phyloP scores from a whole-genome alignment of 2,329 filamentous ascomycete genomes.

The Hypoxylon sp. region DNA sequence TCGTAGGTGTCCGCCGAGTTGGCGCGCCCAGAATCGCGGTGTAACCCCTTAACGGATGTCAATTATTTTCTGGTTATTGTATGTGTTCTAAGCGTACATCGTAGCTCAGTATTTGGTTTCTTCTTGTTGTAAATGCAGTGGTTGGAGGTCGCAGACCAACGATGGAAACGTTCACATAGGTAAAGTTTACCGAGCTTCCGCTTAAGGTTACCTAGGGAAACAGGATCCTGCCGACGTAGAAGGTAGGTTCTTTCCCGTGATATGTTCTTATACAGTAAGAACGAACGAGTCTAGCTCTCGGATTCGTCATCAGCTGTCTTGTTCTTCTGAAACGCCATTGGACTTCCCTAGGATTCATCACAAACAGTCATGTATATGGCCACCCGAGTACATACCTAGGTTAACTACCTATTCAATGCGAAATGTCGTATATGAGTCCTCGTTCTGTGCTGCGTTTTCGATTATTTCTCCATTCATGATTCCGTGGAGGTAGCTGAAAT shows the following conservation, averaged over 20 bases:
- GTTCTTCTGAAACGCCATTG: not conserved
- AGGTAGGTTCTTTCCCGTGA: constrained; percentile 2
- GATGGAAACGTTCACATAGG: not conserved
- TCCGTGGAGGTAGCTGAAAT: constrained; percentile 1
- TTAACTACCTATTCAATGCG: not conserved
- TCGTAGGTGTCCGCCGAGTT: not conserved
- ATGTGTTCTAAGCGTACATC: not conserved
- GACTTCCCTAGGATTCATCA: not conserved
- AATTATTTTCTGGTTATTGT: not conserved
- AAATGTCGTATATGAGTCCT: not conserved
- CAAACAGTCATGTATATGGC: no score
- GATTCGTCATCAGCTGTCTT: not conserved
- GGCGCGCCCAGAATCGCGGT: not conserved
- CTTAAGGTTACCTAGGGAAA: not conserved
- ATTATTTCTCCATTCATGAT: not conserved
- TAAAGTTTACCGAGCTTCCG: not conserved
- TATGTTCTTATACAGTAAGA: not conserved
- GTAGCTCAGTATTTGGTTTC: not conserved
- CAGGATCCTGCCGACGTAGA: not conserved
- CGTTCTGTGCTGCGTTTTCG: not conserved
- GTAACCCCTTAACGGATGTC: not conserved
- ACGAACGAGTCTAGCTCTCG: not conserved
- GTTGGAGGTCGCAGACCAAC: not conserved
- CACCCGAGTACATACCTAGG: no score
- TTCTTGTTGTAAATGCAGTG: not conserved